Evolutionary conservation across 306 rosid genomes (phyloP).

Genomic region (Trifolium subterraneum): DNA sequence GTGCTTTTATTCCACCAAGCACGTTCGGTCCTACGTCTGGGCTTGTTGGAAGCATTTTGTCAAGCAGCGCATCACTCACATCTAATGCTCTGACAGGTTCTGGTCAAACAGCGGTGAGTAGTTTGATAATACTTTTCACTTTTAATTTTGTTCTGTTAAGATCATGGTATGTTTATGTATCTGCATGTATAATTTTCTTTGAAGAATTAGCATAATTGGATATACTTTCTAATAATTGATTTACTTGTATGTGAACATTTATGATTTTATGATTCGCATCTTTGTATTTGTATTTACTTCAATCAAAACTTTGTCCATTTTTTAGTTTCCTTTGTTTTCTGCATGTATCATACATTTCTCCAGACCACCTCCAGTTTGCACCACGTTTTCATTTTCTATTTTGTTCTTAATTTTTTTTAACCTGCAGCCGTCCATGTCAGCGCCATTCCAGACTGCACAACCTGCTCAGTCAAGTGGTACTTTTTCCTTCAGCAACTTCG

Average conservation of each 20-base stretch:
- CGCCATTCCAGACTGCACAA: slow-evolving; percentile 65
- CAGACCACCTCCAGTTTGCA: slow-evolving; percentile 26
- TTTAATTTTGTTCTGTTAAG: neutral
- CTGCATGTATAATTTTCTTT: slow-evolving; percentile 26
- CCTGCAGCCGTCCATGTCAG: slow-evolving; percentile 62
- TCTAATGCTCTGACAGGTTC: slow-evolving; percentile 59
- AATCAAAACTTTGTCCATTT: neutral
- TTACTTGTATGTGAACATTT: slow-evolving; percentile 7
- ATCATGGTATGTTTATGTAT: neutral
- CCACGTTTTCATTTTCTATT: slow-evolving; percentile 18
- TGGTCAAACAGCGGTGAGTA: slow-evolving; percentile 70
- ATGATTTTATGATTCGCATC: slow-evolving; percentile 11
- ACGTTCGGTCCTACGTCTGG: slow-evolving; percentile 65
- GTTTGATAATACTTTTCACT: slow-evolving; percentile 29
- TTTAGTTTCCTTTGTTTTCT: slow-evolving; percentile 22
- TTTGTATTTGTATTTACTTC: neutral
- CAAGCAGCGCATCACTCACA: slow-evolving; percentile 57
- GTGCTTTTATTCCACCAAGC: slow-evolving; percentile 49
- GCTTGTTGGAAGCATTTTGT: slow-evolving; percentile 60
- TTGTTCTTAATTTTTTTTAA: slow-evolving; percentile 9
- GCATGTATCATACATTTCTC: slow-evolving; percentile 16
- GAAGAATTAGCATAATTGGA: slow-evolving; percentile 6
- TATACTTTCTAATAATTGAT: slow-evolving; percentile 5
- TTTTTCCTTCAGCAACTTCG: slow-evolving; percentile 59
- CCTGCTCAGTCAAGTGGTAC: slow-evolving; percentile 53